Percentiles rank a stretch among this genome's conserved stretches.
Evolutionary conservation across 805 yeast species (phyloP).

Genomic region (Lachancea thermotolerans): DNA sequence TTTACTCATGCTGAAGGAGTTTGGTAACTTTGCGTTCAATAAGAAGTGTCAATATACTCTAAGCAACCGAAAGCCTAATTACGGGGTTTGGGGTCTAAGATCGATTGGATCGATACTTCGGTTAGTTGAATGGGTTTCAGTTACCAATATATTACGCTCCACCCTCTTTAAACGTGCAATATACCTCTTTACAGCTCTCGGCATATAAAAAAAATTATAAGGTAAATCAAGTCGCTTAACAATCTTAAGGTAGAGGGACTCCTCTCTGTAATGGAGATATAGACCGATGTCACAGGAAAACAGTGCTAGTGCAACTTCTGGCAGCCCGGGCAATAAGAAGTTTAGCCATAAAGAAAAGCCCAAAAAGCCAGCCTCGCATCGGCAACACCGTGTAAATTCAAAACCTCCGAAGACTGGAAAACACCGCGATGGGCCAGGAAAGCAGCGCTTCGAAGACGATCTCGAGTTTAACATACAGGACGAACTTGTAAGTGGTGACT

Average conservation of each 20-base stretch:
- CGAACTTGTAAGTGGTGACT: conserved; percentile 28
- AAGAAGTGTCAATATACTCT: not conserved
- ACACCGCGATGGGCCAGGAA: not conserved
- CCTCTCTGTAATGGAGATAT: conserved; percentile 3
- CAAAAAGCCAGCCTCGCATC: not conserved
- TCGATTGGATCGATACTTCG: no score
- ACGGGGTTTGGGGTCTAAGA: no score
- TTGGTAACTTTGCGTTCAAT: not conserved
- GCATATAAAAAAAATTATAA: no score
- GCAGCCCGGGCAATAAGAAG: not conserved
- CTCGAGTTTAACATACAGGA: conserved; percentile 32
- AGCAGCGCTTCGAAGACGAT: conserved; percentile 10
- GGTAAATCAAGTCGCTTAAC: no score
- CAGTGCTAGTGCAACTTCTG: not conserved
- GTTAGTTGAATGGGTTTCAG: no score
- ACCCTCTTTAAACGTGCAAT: no score
- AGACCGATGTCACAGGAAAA: conserved; percentile 6
- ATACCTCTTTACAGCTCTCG: no score
- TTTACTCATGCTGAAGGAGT: conserved; percentile 17
- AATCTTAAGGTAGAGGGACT: not conserved
- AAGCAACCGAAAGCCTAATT: not conserved
- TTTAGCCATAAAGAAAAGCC: not conserved
- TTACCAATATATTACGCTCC: no score
- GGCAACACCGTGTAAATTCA: not conserved
- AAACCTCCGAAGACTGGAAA: conserved; percentile 1